Conservation (phyloP, 148 eudicot species). For the Cornus florida region DNA sequence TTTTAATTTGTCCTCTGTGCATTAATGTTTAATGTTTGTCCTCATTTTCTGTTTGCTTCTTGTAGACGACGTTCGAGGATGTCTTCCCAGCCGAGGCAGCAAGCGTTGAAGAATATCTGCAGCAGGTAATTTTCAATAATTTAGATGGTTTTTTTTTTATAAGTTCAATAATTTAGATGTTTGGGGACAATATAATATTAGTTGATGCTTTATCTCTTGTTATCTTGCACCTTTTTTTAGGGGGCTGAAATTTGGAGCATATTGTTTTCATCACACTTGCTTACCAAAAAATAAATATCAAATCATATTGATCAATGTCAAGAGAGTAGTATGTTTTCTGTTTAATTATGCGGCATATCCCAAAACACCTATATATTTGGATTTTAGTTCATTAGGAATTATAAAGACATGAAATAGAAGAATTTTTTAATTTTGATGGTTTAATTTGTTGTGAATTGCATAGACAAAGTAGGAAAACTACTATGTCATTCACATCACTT, state of each 20-base stretch:
- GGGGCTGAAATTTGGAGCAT: too few relatives aligned
- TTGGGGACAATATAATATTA: too few relatives aligned
- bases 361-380: too few relatives aligned
- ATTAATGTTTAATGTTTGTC: neutral
- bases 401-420: neutral
- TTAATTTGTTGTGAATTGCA: neutral
- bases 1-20: conserved; percentile 9
- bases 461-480: neutral
- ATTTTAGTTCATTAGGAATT: neutral
- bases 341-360: neutral
- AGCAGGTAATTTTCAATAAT: conserved; percentile 56
- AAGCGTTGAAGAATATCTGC: conserved; percentile 87
- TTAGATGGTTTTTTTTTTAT: too few relatives aligned
- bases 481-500: neutral
- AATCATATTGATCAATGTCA: too few relatives aligned
- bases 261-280: too few relatives aligned
- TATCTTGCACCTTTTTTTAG: too few relatives aligned
- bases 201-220: too few relatives aligned
- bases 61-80: conserved; percentile 92
- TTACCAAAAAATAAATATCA: too few relatives aligned
- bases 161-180: neutral
- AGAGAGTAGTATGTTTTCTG: too few relatives aligned
- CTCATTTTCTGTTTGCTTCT: conserved; percentile 4
- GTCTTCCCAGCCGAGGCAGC: conserved; percentile 96
- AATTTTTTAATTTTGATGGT: neutral